Percentiles rank a stretch among this genome's conserved stretches.
Conservation (phyloP, 179 eudicot genomes). For the Drosera spatulata region DNA sequence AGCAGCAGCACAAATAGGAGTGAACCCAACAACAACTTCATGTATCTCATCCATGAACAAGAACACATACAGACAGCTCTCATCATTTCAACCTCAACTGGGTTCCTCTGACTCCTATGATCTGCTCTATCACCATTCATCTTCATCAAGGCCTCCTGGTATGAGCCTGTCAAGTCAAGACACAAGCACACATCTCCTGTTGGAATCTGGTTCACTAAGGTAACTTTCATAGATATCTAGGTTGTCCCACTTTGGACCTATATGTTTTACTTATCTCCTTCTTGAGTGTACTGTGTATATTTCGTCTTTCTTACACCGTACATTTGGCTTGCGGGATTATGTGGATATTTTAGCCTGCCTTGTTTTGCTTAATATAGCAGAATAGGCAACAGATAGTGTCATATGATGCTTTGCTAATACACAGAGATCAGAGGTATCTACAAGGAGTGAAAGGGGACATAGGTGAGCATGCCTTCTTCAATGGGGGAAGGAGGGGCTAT, state of each 20-base stretch:
- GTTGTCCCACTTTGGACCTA: too few species aligned
- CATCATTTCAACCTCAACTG: constrained; percentile 15
- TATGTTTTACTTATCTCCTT: too few species aligned
- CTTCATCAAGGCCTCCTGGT: constrained; percentile 28
- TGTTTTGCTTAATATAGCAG: too few species aligned
- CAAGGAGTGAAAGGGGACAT: constrained; percentile 52
- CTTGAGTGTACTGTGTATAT: too few species aligned
- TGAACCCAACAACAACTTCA: too few species aligned
- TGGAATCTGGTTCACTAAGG: constrained; percentile 23
- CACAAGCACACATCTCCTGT: constrained; percentile 15
- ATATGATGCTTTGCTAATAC: background rate
- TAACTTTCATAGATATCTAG: constrained; percentile 3
- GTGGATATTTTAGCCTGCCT: too few species aligned
- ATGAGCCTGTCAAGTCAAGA: constrained; percentile 22
- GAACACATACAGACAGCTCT: constrained; percentile 12
- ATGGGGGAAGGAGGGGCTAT: constrained; percentile 34
- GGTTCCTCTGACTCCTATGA: constrained; percentile 18
- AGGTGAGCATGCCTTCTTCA: constrained; percentile 61
- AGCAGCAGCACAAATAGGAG: too few species aligned
- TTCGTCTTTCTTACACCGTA: too few species aligned
- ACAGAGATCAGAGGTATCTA: constrained; percentile 27
- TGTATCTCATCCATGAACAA: constrained; percentile 17
- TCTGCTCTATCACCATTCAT: constrained; percentile 24
- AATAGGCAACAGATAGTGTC: too few species aligned
- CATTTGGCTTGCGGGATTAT: too few species aligned